phyloP scores from a whole-genome alignment of 1,284 basidiomycete genomes.

The Singerocomus rubriflavus region DNA sequence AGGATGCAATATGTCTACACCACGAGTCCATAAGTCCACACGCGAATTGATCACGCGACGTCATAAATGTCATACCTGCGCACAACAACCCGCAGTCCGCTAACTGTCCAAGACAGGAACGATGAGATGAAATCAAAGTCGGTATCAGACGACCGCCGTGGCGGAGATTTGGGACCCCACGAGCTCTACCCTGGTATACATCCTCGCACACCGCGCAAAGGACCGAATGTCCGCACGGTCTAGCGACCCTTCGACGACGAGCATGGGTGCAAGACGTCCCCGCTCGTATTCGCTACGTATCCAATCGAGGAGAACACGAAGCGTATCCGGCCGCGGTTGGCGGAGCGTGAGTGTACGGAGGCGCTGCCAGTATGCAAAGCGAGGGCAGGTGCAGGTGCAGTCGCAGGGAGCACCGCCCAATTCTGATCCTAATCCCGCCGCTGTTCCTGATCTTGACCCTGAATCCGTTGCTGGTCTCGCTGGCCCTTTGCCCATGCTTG shows the following conservation, averaged over 20 bases:
- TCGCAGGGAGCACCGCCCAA: background rate
- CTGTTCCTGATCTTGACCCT: background rate
- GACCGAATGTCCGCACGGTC: conserved; percentile 16
- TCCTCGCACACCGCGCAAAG: conserved; percentile 16
- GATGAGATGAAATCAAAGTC: background rate
- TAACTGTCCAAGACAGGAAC: too few relatives aligned
- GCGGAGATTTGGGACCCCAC: background rate
- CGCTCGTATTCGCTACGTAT: conserved; percentile 14
- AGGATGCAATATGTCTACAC: background rate
- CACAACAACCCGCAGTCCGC: background rate
- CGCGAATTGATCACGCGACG: background rate
- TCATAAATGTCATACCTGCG: background rate
- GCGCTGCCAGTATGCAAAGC: conserved; percentile 17
- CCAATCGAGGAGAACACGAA: conserved; percentile 24
- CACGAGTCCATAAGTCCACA: background rate
- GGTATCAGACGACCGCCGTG: background rate
- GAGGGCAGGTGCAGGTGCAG: background rate
- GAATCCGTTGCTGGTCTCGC: background rate
- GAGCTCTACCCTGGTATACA: conserved; percentile 20
- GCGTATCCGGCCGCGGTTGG: conserved; percentile 23
- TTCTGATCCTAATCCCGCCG: conserved; percentile 3
- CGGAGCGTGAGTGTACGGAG: conserved; percentile 23
- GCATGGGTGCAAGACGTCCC: conserved; percentile 9
- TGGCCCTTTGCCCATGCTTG: conserved; percentile 5
- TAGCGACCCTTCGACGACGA: conserved; percentile 18